Evolutionary conservation across 1,139 yeast species (phyloP), one percentile per base, ranked within the genome.

Genomic region (Geotrichum macrosporum): DNA sequence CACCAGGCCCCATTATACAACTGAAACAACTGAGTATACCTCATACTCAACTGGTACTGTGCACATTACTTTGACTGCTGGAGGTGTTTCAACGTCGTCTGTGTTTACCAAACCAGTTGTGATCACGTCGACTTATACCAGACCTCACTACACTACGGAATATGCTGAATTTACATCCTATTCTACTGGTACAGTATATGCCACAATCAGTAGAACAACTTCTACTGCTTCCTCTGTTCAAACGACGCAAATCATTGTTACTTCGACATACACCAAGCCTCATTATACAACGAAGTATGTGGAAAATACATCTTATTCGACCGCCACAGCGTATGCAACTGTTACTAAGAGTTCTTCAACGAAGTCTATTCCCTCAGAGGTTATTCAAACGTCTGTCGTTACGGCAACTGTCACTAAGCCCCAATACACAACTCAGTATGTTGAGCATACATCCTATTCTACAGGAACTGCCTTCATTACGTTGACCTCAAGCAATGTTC

Each of bases 91-190:
- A 24, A 10, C 9, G 27, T 10, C 27, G 6, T 24, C 10, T 6
- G 27, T 8, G 27, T 6, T 24, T 24, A 8, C 10, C 6, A 8
- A 6, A 10, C 29, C 30, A 21, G 21, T 15, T 24, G 30, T 35
- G 3, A 21, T 35, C 3, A 35, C 39, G 12, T 35, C 39, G 6
- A 35, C 39, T 4, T 35, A 21, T 19, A 35, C 19, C 30, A 13
- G 15, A 19, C 39, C 39, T n/a, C 39, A 18, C 13, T 35, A n/a
- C 30, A 22, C 30, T 22, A 35, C 39, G 9, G 12, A n/a, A 9
- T 35, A 35, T 16, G 30, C 15, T 3, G 18, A 12, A 12, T 27
- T 22, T 12, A 35, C 39, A 3, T 35, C 39, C 3, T 35, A 35
- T 13, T 35, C 39, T 10, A 10, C 18, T 5, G 19, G 19, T n/a